phyloP scores from a whole-genome alignment of 2,329 filamentous ascomycete genomes.

The Pseudogymnoascus sp. region DNA sequence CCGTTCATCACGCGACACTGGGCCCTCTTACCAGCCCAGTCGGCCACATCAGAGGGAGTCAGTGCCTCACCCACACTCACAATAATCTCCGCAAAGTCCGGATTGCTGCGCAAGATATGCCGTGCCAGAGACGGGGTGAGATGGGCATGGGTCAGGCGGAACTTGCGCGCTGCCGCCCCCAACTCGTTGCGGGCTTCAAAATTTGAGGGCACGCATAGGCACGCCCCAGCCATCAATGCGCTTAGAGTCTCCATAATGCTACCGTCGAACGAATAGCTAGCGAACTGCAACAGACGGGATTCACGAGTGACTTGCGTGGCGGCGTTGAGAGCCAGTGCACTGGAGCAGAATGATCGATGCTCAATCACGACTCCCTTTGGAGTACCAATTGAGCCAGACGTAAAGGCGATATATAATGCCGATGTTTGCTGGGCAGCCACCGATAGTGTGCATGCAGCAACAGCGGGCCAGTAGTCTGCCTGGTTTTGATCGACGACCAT shows the following conservation, averaged over 20 bases:
- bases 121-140: constrained; percentile 46
- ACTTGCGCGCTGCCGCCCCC: constrained; percentile 54
- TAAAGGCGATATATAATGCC: constrained; percentile 19
- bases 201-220: constrained; percentile 60
- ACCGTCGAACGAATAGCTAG: constrained; percentile 1
- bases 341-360: constrained; percentile 18
- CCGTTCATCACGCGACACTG: constrained; percentile 35
- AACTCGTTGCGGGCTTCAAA: constrained; percentile 65
- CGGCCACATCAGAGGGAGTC: constrained; percentile 41
- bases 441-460: too few relatives aligned
- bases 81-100: constrained; percentile 70
- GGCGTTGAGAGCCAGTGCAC: constrained; percentile 15
- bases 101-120: constrained; percentile 45
- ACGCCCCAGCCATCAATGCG: neutral
- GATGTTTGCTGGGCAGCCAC: neutral
- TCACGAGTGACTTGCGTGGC: constrained; percentile 31
- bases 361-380: constrained; percentile 41
- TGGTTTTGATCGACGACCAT: too few relatives aligned
- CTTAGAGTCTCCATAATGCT: neutral
- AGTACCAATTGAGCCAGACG: constrained; percentile 42
- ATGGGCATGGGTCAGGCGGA: too few relatives aligned
- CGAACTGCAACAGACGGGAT: constrained; percentile 32
- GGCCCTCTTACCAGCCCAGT: constrained; percentile 29
- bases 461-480: too few relatives aligned
- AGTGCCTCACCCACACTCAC: too few relatives aligned